Evolutionary conservation across 345 rosid genomes (phyloP), one percentile per base, ranked within the genome.

Genomic region (Balakata baccata): DNA sequence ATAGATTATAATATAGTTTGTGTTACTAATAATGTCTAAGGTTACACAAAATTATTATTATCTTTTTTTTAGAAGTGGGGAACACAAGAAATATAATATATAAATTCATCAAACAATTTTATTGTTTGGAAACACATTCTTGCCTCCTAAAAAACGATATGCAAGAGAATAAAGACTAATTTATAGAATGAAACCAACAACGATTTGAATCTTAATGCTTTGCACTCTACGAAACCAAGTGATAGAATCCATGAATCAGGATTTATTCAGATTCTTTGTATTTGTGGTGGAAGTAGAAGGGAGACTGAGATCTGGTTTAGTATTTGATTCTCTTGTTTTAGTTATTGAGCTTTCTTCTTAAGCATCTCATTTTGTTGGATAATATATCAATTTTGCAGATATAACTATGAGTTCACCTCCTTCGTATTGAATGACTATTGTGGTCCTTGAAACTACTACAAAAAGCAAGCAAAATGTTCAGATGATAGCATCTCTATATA

Each of bases 341-440:
- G 90, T 75, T 74, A 77, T 37, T 84, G 79, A 51, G 87, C 87
- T 65, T 77, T 83, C 77, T 66, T 83, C 86, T 87, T 71, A 37
- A 83, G 82, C 80, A 72, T 76, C 80, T 86, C 84, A 43, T 84
- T 89, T 74, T 89, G 85, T 34, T 80, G 81, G 63, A 77, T 71
- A 29, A 85, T 87, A 17, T 70, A 73, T 54, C 78, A 82, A 83
- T 87, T 86, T 79, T 84, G 80, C 85, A 83, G 51, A 74, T 77
- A 81, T 20, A 87, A 74, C 66, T 82, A 70, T 10, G 84, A 68
- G 84, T 83, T 89, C 46, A 66, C 63, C 80, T 82, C 77, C 43
- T 87, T 87, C 93, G 86, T 84, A 11, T 47, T 38, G 29, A 41
- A 14, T 70, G 20, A n/a, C 66, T 64, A 6, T 3, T 62, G 8